Conservation (phyloP, 805 yeast species). For the Nakazawaea pomicola region DNA sequence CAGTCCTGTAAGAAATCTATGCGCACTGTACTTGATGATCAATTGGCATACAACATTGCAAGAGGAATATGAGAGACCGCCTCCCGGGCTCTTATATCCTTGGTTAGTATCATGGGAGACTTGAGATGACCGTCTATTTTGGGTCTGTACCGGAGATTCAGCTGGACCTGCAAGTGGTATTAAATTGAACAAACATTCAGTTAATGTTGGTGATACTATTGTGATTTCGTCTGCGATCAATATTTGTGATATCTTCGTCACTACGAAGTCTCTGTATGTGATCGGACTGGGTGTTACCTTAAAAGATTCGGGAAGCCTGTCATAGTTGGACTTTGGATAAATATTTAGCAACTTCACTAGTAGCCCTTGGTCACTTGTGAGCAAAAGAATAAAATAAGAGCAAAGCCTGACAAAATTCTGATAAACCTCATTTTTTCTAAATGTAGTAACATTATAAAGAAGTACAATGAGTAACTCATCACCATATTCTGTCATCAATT, state of each 20-base stretch:
- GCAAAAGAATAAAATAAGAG: constrained; percentile 45
- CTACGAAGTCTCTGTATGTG: constrained; percentile 60
- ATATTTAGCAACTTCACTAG: constrained; percentile 38
- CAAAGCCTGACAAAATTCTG: constrained; percentile 43
- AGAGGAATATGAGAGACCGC: constrained; percentile 48
- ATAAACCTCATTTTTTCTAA: constrained; percentile 32
- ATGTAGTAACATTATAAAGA: constrained; percentile 52
- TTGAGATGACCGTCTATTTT: constrained; percentile 14
- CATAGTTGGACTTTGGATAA: constrained; percentile 36
- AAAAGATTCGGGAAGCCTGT: constrained; percentile 47
- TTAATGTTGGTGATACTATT: constrained; percentile 40
- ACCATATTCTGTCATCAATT: constrained; percentile 41
- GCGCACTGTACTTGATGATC: constrained; percentile 32
- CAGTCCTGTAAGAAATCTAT: constrained; percentile 30
- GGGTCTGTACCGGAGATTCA: constrained; percentile 1
- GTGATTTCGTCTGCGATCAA: constrained; percentile 30
- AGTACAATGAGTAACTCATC: constrained; percentile 50
- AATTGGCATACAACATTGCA: constrained; percentile 40
- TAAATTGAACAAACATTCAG: constrained; percentile 59
- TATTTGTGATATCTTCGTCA: constrained; percentile 45
- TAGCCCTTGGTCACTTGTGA: constrained; percentile 34
- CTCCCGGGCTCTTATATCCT: constrained; percentile 20
- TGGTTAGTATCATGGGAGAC: constrained; percentile 12
- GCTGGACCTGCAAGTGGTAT: constrained; percentile 33
- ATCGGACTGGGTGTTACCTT: constrained; percentile 33